Base-by-base conservation (phyloP, 2,329 filamentous ascomycete species). In the Fonsecaea pedrosoi region DNA sequence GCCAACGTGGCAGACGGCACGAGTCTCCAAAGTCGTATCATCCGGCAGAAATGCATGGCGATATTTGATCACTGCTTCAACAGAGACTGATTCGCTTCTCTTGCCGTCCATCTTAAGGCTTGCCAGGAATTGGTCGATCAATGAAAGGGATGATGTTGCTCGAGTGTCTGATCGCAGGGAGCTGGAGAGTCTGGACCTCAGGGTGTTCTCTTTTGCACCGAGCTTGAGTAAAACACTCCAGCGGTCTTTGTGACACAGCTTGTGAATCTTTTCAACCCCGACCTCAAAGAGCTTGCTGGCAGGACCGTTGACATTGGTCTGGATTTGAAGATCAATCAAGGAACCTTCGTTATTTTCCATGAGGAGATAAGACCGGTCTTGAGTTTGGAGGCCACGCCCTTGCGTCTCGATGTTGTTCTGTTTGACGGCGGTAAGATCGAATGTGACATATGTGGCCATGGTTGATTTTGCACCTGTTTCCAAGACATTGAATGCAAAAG, bases 201-300 rank as follows among this genome's bases (percentile, higher is more conserved):
- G 50, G 12, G 54, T 62, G 13, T 59, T 67, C 54, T 69, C 64
- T 42, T 67, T 65, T n/a, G 65, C n/a, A 4, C 61, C 58, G 38
- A 69, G 38, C 34, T 75, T 72, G 18, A 76, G 62, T 7, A 74
- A 68, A 15, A 75, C 34, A 8, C 63, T 71, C 77, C 77, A 78
- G 13, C 48, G 45, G 13, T 67, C 65, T n/a, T 56, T 53, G 32
- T 38, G 40, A 34, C 45, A 40, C 38, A 66, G 54, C 21, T 54
- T 58, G 25, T 58, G 35, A 30, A 53, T 48, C n/a, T 21, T 50
- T 12, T 58, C 40, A 35, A 45, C 12, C 8, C 57, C 63, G 30
- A 60, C 45, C 37, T 68, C 54, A 3, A 25, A 54, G 18, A 68
- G 50, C 38, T 58, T 58, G 32, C 30, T 40, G 32, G 48, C 57